Base-by-base conservation (phyloP, 768 basidiomycete genomes). In the Lactarius hengduanensis region DNA sequence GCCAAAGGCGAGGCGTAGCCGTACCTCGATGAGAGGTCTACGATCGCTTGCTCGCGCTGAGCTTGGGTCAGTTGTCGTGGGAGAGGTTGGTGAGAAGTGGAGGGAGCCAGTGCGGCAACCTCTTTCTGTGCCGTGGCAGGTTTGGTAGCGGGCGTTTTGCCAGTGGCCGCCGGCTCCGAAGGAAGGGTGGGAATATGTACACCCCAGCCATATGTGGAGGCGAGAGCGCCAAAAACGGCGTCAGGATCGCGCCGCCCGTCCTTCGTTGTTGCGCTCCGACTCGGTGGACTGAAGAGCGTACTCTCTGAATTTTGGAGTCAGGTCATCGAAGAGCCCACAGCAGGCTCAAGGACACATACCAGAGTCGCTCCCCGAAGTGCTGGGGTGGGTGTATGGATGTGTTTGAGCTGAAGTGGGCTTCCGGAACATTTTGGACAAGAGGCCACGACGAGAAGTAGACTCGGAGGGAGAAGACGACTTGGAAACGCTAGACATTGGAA, bases 31-130 rank as follows among this genome's bases (percentile, higher is more conserved):
- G 56, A 45, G 20, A 57, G 40, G 16, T 57, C 62, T 2, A 36
- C 56, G 16, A 63, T n/a, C 3, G 56, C 62, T 58, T 62, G 61
- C 38, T 62, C 53, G 34, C 61, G 61, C 7, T 62, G 61, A 22
- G 61, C 54, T 30, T 62, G 53, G 16, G 36, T 62, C 9, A 55
- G 30, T 16, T 18, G 53, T 26, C 15, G 38, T 38, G 20, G 61
- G 53, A 50, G 22, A 18, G 61, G 36, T 53, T 41, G 61, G 28
- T 38, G 36, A 26, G 61, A 26, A 11, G 34, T 8, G 15, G 45
- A 38, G n/a, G 61, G 30, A 30, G 22, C 15, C 7, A 38, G 4
- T 16, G 26, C 13, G 40, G 38, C 15, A 20, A 50, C 18, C 38
- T 32, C 11, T 26, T 28, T n/a, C 30, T 20, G 10, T 36, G 18